Base-by-base conservation (phyloP, 345 rosid genomes). In the Salix dunnii region DNA sequence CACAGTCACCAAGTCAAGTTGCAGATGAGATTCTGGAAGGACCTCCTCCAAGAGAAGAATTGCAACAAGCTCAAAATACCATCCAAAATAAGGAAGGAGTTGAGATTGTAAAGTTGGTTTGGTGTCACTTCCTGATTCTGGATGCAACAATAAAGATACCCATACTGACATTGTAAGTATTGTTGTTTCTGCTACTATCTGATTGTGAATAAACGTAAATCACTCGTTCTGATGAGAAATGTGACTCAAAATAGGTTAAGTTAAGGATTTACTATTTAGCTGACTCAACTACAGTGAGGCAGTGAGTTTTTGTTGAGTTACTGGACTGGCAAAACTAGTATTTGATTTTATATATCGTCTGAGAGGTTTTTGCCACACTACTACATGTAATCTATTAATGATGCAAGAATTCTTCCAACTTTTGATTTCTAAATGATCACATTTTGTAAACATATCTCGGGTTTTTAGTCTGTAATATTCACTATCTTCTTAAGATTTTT, bases 121-220 rank as follows among this genome's bases (percentile, higher is more conserved):
- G 84, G 91, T 72, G 82, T 84, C 83, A 79, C 83, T 86, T 92
- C 78, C 86, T 94, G 90, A 73, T 82, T 74, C 84, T 94, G 82
- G 94, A 91, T 78, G 89, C 90, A 43, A 77, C 92, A 79, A 85
- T 92, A 80, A 92, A 88, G 87, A 79, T 90, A 46, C 95, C 95
- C 1, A 70, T 90, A 27, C 81, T 92, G 75, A 84, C 90, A 81
- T 89, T 91, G 97, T 92, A 87, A 92, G 98, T 92, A 71, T 46
- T 27, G 6, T n/a, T 1, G 33, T 53, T 60, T 74, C 48, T 76
- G 42, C 28, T 27, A 1, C 36, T 20, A 69, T 11, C 30, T n/a
- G 30, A 28, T 36, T 70, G 46, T n/a, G 20, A 60, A 62, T 30
- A 31, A 23, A 40, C 28, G 46, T 43, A 3, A 62, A 48, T 74